Base-by-base conservation (phyloP, 2,329 filamentous ascomycete species). In the Seiridium cupressi region DNA sequence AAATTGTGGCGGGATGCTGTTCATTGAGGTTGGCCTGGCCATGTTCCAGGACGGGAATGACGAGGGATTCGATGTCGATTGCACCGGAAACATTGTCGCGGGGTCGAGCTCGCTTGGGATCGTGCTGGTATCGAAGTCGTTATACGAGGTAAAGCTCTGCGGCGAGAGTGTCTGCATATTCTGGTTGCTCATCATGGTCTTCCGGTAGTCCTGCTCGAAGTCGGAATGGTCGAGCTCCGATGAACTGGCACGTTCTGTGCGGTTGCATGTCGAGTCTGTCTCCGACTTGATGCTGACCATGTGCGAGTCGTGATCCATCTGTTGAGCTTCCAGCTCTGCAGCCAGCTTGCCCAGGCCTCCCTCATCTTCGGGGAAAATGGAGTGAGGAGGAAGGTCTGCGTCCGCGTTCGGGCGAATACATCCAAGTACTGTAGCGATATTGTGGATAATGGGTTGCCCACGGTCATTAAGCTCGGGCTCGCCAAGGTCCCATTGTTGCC, bases 371-470 rank as follows among this genome's bases (percentile, higher is more conserved):
- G 86, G 85, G 69, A 88, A 88, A 34, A 85, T 78, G 2, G 81
- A 80, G 63, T 84, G 81, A 31, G 82, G 79, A 26, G 84, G 84
- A 55, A 86, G 75, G 70, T 87, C 79, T 70, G 84, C 79, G 66
- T 88, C 86, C 68, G 80, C 83, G 66, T 86, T 86, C 18, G 83
- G 84, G 59, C 85, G 81, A 66, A 88, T 86, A 75, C 85, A 88
- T 51, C 85, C 85, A 35, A 89, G 82, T 72, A 83, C 86, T 64
- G 83, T 81, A 40, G 85, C 85, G 61, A 89, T 88, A 69, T 88
- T 83, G 74, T 89, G 86, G 58, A 89, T 86, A 34, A 88, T 81
- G 3, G 86, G 85, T 66, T 86, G 83, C 40, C 84, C 84, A 57
- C 83, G 78, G 63, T 87, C 84, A 70, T 89, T 89, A 65, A 87